A percentile compares a stretch with the other conserved stretches of the same genome.
These are phyloP conservation scores for Acrocalymma vagum DNA, from an alignment of 2,329 filamentous ascomycete genomes.

Conservation along the genomic window DNA sequence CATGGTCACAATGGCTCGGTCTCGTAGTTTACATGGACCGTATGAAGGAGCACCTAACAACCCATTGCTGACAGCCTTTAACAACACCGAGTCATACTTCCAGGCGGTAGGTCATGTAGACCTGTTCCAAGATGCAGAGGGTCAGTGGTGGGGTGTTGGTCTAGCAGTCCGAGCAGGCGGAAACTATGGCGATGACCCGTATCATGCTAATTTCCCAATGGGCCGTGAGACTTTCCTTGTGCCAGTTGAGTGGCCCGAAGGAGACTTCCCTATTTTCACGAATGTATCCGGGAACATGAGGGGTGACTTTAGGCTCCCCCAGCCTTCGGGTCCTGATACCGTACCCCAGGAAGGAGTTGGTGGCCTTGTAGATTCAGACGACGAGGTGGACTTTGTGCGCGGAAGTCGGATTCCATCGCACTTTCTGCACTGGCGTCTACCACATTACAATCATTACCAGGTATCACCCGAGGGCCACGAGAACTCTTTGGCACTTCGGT, in stretches of 20 bases:
- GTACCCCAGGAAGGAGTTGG: constrained; percentile 46
- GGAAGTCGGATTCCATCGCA: constrained; percentile 57
- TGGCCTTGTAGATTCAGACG: constrained; percentile 53
- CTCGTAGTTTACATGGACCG: constrained; percentile 38
- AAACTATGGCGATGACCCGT: too few relatives aligned
- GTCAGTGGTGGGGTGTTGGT: constrained; percentile 34
- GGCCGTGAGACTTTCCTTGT: constrained; percentile 35
- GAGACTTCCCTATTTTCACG: constrained; percentile 55
- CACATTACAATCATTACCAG: constrained; percentile 55
- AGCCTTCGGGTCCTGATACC: constrained; percentile 33
- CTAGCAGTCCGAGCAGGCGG: constrained; percentile 30
- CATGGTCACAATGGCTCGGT: constrained; percentile 39
- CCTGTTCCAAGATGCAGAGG: constrained; percentile 32
- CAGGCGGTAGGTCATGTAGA: constrained; percentile 40
- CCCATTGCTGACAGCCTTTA: constrained; percentile 44
- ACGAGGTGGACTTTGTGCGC: constrained; percentile 56
- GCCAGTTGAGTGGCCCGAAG: constrained; percentile 32
- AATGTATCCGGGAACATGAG: constrained; percentile 54
- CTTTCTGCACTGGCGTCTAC: constrained; percentile 64
- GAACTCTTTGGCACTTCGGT: constrained; percentile 56
- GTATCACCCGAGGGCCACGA: constrained; percentile 57
- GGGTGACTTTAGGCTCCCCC: constrained; percentile 52
- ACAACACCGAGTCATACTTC: constrained; percentile 47
- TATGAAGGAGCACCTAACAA: constrained; percentile 43
- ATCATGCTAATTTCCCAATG: constrained; percentile 28